Percentiles rank a stretch among this genome's conserved stretches.
Evolutionary conservation across 1,284 basidiomycete species (phyloP).

Genomic region (Malassezia sp.): DNA sequence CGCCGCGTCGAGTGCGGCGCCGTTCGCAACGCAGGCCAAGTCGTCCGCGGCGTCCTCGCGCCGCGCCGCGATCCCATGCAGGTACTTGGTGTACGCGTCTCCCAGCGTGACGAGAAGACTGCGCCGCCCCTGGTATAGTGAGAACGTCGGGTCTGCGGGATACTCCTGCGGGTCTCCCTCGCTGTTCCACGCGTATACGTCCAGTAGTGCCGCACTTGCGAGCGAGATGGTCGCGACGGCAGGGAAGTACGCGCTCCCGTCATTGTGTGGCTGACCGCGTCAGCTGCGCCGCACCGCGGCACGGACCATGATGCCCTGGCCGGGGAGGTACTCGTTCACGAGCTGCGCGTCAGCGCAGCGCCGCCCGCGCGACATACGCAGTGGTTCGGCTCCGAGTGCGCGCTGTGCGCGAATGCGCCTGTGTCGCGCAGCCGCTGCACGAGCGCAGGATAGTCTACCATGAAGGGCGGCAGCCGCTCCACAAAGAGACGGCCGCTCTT

Average conservation of each 20-base stretch:
- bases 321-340: conserved; percentile 60
- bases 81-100: conserved; percentile 27
- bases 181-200: conserved; percentile 58
- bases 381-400: conserved; percentile 65
- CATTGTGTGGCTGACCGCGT: conserved; percentile 77
- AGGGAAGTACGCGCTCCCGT: conserved; percentile 75
- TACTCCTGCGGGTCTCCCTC: background rate
- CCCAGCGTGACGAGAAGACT: conserved; percentile 39
- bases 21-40: conserved; percentile 25
- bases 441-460: conserved; percentile 58
- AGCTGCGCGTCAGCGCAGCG: conserved; percentile 18
- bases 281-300: conserved; percentile 20
- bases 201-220: conserved; percentile 68
- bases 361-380: conserved; percentile 75
- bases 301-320: conserved; percentile 67
- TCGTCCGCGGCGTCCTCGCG: conserved; percentile 29
- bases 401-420: conserved; percentile 56
- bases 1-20: conserved; percentile 14
- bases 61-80: conserved; percentile 51
- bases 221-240: conserved; percentile 80
- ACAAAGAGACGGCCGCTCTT: conserved; percentile 56
- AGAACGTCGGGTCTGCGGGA: conserved; percentile 32
- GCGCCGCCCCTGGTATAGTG: conserved; percentile 38
- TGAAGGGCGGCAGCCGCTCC: conserved; percentile 57
- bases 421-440: conserved; percentile 57